Conservation (phyloP, 139 green algal genomes). For the Chlorella ohadii region DNA sequence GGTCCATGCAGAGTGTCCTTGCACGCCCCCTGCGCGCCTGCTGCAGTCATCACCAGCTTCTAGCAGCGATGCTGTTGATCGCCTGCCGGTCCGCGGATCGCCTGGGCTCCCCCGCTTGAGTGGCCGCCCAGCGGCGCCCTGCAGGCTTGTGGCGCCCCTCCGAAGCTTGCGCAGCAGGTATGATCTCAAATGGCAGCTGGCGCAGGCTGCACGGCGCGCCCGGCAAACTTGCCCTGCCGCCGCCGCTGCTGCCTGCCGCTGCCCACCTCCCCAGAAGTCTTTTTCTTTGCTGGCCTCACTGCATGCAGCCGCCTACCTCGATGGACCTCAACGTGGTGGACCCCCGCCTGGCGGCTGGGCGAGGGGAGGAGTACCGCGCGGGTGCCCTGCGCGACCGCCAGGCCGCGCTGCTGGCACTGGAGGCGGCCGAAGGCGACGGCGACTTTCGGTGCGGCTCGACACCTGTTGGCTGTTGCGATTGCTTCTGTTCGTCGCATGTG, state of each 20-base stretch:
- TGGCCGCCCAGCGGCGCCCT: no score
- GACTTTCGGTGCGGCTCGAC: slow-evolving; percentile 37
- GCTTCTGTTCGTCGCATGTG: no score
- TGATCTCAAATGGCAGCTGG: background rate
- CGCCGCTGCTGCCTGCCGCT: background rate
- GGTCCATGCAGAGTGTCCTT: no score
- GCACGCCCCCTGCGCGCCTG: no score
- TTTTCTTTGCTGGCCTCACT: no score
- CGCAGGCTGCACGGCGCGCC: background rate
- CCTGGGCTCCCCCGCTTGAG: no score
- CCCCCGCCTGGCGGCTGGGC: slow-evolving; percentile 38
- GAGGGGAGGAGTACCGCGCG: slow-evolving; percentile 52
- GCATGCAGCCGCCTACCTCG: background rate
- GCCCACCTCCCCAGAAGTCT: no score
- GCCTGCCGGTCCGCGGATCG: no score
- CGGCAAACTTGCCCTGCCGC: background rate
- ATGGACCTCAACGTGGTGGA: slow-evolving; percentile 40
- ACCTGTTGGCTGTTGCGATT: no score
- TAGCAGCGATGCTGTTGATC: no score
- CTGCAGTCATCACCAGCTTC: no score
- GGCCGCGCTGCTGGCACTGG: slow-evolving; percentile 19
- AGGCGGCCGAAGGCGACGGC: slow-evolving; percentile 35
- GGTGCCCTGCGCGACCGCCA: slow-evolving; percentile 20
- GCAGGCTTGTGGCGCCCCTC: no score
- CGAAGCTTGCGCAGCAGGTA: background rate